Base-by-base conservation (phyloP, 106 monocot genomes). In the Apostasia ramifera region DNA sequence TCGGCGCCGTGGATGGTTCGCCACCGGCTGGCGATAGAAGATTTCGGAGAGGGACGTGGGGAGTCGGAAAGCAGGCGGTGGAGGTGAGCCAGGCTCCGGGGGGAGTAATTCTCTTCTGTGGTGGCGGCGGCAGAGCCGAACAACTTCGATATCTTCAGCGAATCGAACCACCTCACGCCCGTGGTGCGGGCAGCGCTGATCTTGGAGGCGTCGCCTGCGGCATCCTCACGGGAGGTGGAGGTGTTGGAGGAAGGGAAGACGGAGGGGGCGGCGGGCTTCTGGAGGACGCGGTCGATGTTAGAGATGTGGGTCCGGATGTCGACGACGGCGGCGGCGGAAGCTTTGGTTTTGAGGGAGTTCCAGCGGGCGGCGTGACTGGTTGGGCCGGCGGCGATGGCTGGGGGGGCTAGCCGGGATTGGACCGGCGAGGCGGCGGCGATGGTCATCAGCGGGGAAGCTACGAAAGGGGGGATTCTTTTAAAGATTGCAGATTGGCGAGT, bases 1-100 rank as follows among this genome's bases (percentile, higher is more conserved):
- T 60, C 65, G 57, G 76, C 70, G n/a, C 94, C 90, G 71, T 94
- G 94, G 81, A 81, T 76, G 2, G 53, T 61, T 7, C 72, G 78
- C 94, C 94, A 94, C 44, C 48, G 42, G 26, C 41, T 14, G 37
- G 84, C 68, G 59, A 94, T 82, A 55, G 55, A 13, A 44, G 68
- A 67, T 46, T 80, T 79, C 0, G 93, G 89, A 10, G 93, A 90
- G 5, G 82, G 77, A 12, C 74, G 78, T 39, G 78, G 55, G 8
- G 78, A n/a, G 55, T 73, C 71, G 2, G 80, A 77, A 59, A 94
- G 81, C 15, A 90, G 79, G 14, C 73, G 81, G 61, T 74, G 76
- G 66, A 93, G 74, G 47, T 69, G 70, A 47, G 14, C 67, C 14
- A 88, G 69, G 73, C 78, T 85, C 9, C 79, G 61, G 0, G 93